Evolutionary conservation across 352 stramenopile species (phyloP).

Genomic region (Phytophthora macrochlamydospora): DNA sequence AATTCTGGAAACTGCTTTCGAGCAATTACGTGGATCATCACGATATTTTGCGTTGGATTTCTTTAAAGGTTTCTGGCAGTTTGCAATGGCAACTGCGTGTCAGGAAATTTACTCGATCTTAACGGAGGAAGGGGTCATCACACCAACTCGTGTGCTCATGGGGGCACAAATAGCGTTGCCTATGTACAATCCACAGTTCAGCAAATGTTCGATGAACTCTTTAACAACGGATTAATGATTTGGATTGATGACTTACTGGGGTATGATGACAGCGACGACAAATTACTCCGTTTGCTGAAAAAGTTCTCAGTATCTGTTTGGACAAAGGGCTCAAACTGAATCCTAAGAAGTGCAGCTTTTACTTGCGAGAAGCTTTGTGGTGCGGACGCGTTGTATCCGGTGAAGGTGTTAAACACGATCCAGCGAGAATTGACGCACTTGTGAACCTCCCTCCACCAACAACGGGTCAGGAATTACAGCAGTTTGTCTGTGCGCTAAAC

Average conservation of each 20-base stretch:
- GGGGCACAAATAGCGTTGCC: conserved; percentile 17
- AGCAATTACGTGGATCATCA: conserved; percentile 6
- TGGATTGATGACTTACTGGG: conserved; percentile 14
- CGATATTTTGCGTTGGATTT: conserved; percentile 16
- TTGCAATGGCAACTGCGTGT: background rate
- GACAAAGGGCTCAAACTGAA: conserved; percentile 13
- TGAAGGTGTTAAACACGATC: conserved; percentile 9
- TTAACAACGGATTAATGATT: conserved; percentile 15
- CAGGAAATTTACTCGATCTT: conserved; percentile 17
- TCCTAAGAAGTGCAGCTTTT: conserved; percentile 13
- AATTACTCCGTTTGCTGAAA: background rate
- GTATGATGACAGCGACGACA: conserved; percentile 2
- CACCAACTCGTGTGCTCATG: conserved; percentile 12
- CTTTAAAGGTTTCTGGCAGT: conserved; percentile 22
- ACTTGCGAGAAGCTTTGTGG: conserved; percentile 10
- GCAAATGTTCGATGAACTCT: conserved; percentile 13
- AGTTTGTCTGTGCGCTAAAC: conserved; percentile 28
- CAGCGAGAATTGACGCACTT: conserved; percentile 1
- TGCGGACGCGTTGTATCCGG: conserved; percentile 14
- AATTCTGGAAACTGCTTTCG: conserved; percentile 12
- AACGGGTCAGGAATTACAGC: conserved; percentile 10
- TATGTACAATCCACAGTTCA: conserved; percentile 19
- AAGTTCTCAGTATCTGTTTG: conserved; percentile 4
- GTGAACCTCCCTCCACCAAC: background rate
- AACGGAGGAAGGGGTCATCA: conserved; percentile 13